phyloP scores from a whole-genome alignment of 495 filamentous ascomycete genomes.

The Usnea hakonensis region DNA sequence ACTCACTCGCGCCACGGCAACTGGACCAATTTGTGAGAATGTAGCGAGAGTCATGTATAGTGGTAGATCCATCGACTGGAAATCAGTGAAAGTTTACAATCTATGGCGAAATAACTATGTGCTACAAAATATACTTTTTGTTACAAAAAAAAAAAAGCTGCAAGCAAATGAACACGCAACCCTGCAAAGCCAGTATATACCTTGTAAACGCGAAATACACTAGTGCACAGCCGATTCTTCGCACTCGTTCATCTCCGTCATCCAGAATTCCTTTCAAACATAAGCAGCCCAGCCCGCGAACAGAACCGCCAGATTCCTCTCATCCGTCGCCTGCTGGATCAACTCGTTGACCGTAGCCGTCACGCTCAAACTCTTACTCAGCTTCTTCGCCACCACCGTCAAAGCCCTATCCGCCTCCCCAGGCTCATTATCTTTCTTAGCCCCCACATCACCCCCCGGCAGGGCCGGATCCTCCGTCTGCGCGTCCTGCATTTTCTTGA shows the following conservation, averaged over 20 bases:
- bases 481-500: conserved; percentile 66
- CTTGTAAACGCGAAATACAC: not conserved
- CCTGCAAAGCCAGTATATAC: not conserved
- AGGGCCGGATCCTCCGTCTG: conserved; percentile 40
- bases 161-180: not conserved
- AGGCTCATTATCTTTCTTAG: conserved; percentile 58
- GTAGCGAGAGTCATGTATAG: too few species aligned
- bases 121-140: too few species aligned
- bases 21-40: too few species aligned
- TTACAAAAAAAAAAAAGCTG: not conserved
- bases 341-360: conserved; percentile 92
- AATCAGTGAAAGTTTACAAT: too few species aligned
- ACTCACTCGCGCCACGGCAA: too few species aligned
- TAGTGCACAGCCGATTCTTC: not conserved
- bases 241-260: not conserved
- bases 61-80: too few species aligned
- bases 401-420: conserved; percentile 88
- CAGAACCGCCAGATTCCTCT: conserved; percentile 82
- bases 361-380: conserved; percentile 87
- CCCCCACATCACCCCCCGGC: conserved; percentile 31
- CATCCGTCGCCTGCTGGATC: conserved; percentile 91
- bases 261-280: conserved; percentile 29
- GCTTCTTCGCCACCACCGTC: conserved; percentile 87
- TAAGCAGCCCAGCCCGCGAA: conserved; percentile 77
- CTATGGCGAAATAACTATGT: too few species aligned